A percentile compares a stretch with the other conserved stretches of the same genome.
phyloP scores from a whole-genome alignment of 202 grass and related monocot genomes.

The Zoysia matrella region DNA sequence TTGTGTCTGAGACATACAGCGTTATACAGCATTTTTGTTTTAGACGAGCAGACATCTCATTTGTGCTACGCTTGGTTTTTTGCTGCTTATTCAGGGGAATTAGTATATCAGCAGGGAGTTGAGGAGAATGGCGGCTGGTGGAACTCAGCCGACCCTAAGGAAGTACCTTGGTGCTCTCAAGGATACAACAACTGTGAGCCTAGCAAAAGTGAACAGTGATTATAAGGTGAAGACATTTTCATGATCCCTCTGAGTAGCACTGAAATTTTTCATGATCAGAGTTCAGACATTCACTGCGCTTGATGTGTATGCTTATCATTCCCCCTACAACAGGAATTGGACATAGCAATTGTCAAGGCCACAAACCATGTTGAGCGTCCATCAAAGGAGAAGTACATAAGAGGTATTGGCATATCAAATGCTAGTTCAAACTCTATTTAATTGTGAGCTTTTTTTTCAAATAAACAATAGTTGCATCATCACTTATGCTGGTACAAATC shows the following conservation, averaged over 20 bases:
- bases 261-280: not conserved
- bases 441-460: not conserved
- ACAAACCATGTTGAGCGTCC: slow-evolving; percentile 92
- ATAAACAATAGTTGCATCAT: not conserved
- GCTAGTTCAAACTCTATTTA: not conserved
- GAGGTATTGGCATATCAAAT: slow-evolving; percentile 54
- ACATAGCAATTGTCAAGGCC: slow-evolving; percentile 98
- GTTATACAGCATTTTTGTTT: not conserved
- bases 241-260: slow-evolving; percentile 27
- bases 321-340: slow-evolving; percentile 73
- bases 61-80: slow-evolving; percentile 34
- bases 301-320: not conserved
- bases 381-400: slow-evolving; percentile 97
- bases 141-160: slow-evolving; percentile 79
- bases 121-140: slow-evolving; percentile 73
- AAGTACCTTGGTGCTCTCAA: slow-evolving; percentile 98
- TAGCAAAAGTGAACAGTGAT: slow-evolving; percentile 99
- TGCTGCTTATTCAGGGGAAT: slow-evolving; percentile 34
- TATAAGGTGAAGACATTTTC: slow-evolving; percentile 70
- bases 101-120: slow-evolving; percentile 30
- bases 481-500: not conserved
- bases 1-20: not conserved
- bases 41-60: slow-evolving; percentile 24
- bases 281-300: not conserved
- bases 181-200: slow-evolving; percentile 93